Evolutionary conservation across 2,329 filamentous ascomycete species (phyloP), one percentile per base, ranked within the genome.

Genomic region (Lachnellula suecica): DNA sequence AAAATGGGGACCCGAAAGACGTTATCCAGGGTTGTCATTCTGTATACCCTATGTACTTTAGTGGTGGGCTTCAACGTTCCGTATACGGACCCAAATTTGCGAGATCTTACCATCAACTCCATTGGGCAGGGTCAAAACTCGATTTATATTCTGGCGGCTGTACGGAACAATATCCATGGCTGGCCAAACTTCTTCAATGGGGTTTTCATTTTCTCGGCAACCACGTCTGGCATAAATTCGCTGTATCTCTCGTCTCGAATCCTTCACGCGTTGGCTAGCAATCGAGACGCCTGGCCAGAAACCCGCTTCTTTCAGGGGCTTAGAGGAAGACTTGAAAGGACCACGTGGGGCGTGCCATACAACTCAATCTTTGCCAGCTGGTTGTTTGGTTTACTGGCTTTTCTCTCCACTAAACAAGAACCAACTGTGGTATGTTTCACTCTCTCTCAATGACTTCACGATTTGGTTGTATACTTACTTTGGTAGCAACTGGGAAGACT

Each of bases 1-100:
- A 76, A 75, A 54, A 68, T 75, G 41, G 72, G 72, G 2, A 72
- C 70, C 4, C 66, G 73, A 44, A 75, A 75, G 59, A 69, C 74
- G 40, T 68, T 67, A 6, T 59, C 75, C 19, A 70, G 73, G 35
- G 70, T 75, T 42, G 69, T 74, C n/a, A 63, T 73, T 9, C 65
- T 75, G 2, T 76, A 76, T 54, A 56, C 69, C n/a, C 63, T 76
- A 15, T 65, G 68, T 7, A 70, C 70, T 23, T 70, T 77, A 55
- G 68, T 69, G 3, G 70, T 70, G 17, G 71, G 71, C 2, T 65
- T 75, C 31, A 72, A 74, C 53, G 71, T 75, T 15, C 72, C 72
- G 4, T 71, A 71, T 47, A 66, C 64, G 27, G 71, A 75, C 49
- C 60, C 61, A 2, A 63, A 62, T 24, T 24, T 58, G 11, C 31